Evolutionary conservation across 139 green algal genomes (phyloP), one percentile per base, ranked within the genome.

Genomic region (Nannochloris sp.): DNA sequence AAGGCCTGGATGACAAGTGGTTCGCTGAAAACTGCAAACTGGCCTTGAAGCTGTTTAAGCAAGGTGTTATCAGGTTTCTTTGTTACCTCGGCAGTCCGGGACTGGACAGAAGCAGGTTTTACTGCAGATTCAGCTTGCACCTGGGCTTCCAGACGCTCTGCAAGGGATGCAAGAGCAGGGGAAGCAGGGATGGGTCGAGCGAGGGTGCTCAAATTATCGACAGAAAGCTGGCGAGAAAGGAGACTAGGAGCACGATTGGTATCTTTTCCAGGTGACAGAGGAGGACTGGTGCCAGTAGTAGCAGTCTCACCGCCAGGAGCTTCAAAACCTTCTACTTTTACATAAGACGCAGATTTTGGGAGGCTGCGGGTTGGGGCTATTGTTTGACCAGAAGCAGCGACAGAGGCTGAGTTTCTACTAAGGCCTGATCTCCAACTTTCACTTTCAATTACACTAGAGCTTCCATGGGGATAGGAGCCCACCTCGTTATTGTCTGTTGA

Each of bases 241-340:
- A 70, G 37, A 14, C 44, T 51, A 23, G 45, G 14, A 12, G 19
- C 33, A 31, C 36, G 60, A 29, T n/a, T n/a, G 38, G 56, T 47
- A 47, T 56, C 36, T n/a, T n/a, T n/a, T n/a, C n/a, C n/a, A 31
- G 47, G 54, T 23, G 35, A 39, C 4, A 60, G 35, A 13, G 68
- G 60, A 23, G 60, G 38, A 23, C 9, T 37, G 12, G 25, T 13
- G 19, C 14, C 15, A 10, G 15, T 44, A 27, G 13, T 6, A 32
- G 56, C 12, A 31, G 37, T 32, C 33, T 27, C 29, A 27, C 30
- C 5, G 19, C 23, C 62, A 1, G 23, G 15, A 2, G 39, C 42
- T 27, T 51, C 35, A 37, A 75, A 75, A 8, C 68, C 68, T 38
- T 75, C 68, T 3, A 70, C 39, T 42, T 69, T 69, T 33, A 75